Evolutionary conservation across 139 green algal species (phyloP).

Genomic region (Tetratostichococcus sp.): DNA sequence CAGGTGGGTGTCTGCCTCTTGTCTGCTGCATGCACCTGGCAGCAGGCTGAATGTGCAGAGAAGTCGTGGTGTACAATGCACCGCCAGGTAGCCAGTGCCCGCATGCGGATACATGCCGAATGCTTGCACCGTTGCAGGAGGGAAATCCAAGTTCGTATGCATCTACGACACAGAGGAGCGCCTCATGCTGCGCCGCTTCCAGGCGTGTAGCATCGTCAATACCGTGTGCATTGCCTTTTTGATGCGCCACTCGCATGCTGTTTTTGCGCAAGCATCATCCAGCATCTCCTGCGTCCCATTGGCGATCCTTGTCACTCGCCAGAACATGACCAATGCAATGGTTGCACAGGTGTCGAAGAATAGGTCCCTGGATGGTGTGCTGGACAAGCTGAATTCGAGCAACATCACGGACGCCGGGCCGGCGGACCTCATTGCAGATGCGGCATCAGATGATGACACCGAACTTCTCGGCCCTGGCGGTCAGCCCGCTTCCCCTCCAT

Average conservation of each 20-base stretch:
- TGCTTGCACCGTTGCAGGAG: constrained; percentile 16
- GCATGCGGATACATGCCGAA: too few relatives aligned
- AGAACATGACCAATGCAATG: background rate
- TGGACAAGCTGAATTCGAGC: constrained; percentile 88
- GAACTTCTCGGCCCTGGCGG: constrained; percentile 30
- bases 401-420: constrained; percentile 90
- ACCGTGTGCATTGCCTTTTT: too few relatives aligned
- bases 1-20: constrained; percentile 49
- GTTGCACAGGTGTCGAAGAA: constrained; percentile 66
- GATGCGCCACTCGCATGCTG: background rate
- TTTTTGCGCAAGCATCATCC: background rate
- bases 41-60: too few relatives aligned
- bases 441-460: constrained; percentile 46
- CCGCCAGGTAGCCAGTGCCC: background rate
- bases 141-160: constrained; percentile 78
- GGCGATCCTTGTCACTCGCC: too few relatives aligned
- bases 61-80: background rate
- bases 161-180: constrained; percentile 92
- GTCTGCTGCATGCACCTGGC: too few relatives aligned
- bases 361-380: constrained; percentile 82
- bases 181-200: constrained; percentile 87
- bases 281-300: too few relatives aligned
- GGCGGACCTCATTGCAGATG: constrained; percentile 72
- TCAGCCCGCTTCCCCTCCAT: background rate
- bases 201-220: constrained; percentile 17